Conservation (phyloP, 2,329 filamentous ascomycete species). For the Colletotrichum acutatum region DNA sequence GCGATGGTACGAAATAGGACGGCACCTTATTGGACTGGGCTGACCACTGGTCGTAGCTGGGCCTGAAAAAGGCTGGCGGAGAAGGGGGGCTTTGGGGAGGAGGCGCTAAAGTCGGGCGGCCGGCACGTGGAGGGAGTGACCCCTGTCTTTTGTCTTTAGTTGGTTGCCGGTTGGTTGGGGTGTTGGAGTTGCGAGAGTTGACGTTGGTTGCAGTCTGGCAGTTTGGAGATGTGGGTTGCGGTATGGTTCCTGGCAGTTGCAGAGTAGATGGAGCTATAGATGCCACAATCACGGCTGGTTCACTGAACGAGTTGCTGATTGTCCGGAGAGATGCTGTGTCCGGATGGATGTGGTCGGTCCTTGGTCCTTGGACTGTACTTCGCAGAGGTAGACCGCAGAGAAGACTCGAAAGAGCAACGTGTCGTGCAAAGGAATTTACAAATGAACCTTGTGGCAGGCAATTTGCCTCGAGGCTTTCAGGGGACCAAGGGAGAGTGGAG, state of each 20-base stretch:
- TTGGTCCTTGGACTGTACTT: too few relatives aligned
- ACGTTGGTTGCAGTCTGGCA: too few relatives aligned
- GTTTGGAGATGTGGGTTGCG: too few relatives aligned
- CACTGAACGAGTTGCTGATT: not conserved
- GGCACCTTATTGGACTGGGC: slow-evolving; percentile 16
- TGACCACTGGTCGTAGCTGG: not conserved
- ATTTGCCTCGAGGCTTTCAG: not conserved
- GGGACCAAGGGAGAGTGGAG: not conserved
- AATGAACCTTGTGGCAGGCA: not conserved
- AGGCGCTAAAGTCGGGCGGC: slow-evolving; percentile 22
- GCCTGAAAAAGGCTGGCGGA: slow-evolving; percentile 13
- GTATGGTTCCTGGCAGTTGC: too few relatives aligned
- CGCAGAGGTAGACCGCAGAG: too few relatives aligned
- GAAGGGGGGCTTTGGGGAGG: not conserved
- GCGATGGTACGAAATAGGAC: not conserved
- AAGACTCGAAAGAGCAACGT: not conserved
- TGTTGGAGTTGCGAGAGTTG: not conserved
- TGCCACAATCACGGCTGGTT: too few relatives aligned
- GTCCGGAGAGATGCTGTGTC: not conserved
- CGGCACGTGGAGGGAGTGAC: slow-evolving; percentile 14
- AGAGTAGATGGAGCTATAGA: too few relatives aligned
- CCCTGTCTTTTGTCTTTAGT: not conserved
- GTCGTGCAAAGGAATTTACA: not conserved
- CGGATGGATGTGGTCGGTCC: too few relatives aligned
- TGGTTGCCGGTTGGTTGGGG: not conserved